Percentiles rank a stretch among this genome's conserved stretches.
phyloP scores from a whole-genome alignment of 2,329 filamentous ascomycete species.

The Biscogniauxia sp. region DNA sequence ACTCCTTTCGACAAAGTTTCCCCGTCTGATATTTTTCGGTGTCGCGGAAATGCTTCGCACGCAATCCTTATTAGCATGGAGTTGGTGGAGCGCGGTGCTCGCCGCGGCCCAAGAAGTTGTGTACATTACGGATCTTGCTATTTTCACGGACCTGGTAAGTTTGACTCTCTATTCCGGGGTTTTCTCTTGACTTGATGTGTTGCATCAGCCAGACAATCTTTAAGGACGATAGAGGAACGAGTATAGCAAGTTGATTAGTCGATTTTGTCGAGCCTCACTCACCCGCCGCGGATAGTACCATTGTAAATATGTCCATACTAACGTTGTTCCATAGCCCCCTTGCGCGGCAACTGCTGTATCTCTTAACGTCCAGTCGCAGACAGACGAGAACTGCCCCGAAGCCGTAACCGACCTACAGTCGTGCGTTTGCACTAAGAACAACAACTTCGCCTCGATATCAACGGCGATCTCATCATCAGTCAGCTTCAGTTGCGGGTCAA shows the following conservation, averaged over 20 bases:
- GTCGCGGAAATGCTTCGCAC: not conserved
- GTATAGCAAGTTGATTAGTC: not conserved
- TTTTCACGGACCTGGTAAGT: constrained; percentile 32
- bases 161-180: not conserved
- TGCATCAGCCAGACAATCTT: not conserved
- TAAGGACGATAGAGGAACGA: not conserved
- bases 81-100: constrained; percentile 13
- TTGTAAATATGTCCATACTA: not conserved
- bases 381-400: constrained; percentile 42
- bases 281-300: no score
- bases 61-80: constrained; percentile 9
- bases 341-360: constrained; percentile 48
- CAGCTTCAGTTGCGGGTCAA: constrained; percentile 42
- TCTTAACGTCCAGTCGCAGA: constrained; percentile 43
- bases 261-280: not conserved
- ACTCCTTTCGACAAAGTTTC: not conserved
- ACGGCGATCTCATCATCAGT: constrained; percentile 40
- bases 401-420: constrained; percentile 45
- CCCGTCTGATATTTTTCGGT: not conserved
- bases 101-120: constrained; percentile 25
- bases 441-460: constrained; percentile 38
- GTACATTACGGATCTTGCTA: constrained; percentile 32
- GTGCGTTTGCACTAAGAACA: constrained; percentile 52
- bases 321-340: constrained; percentile 39
- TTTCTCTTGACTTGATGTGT: not conserved